Base-by-base conservation (phyloP, 305 asterid genomes). In the Fraxinus ornus region DNA sequence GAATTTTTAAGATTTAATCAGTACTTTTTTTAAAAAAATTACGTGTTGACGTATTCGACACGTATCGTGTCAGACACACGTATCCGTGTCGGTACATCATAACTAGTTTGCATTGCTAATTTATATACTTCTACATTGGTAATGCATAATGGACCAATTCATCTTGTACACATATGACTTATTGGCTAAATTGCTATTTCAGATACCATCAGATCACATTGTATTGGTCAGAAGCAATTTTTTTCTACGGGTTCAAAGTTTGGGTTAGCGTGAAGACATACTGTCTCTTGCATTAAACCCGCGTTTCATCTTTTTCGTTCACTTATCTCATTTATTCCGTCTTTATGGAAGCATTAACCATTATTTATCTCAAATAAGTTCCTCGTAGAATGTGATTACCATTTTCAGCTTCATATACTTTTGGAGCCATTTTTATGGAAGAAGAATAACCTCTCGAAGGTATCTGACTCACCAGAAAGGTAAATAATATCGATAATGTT, bases 361-460 rank as follows among this genome's bases (percentile, higher is more conserved):
- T 81, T 80, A 60, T 19, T 32, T 82, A 70, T 82, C 24, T 80
- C 19, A 41, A 36, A 39, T 78, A 72, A 52, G 30, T 28, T 75
- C 36, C 78, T 73, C 74, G 76, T 75, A 52, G 60, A 68, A 66
- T 41, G 60, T 75, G 19, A 30, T 26, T 86, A 71, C 60, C 77
- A 52, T 85, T 87, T 87, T 84, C 94, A 95, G 98, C 86, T 94
- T 86, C 97, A 92, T 78, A 66, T 95, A 71, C 89, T 95, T 81
- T 77, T 93, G 84, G 99, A 94, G 89, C 98, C 98, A 55, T 81
- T 94, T 83, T 82, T 89, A 64, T 95, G 99, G 99, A 92, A 92
- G 92, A 92, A 87, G 3, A 87, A 82, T 37, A 83, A 79, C 64
- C 80, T 84, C 24, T 52, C 87, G 15, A 87, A 83, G 88, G 84